These are phyloP conservation scores for Rutstroemia sydowiana DNA, from an alignment of 2,329 filamentous ascomycete species.

Conservation along the genomic window DNA sequence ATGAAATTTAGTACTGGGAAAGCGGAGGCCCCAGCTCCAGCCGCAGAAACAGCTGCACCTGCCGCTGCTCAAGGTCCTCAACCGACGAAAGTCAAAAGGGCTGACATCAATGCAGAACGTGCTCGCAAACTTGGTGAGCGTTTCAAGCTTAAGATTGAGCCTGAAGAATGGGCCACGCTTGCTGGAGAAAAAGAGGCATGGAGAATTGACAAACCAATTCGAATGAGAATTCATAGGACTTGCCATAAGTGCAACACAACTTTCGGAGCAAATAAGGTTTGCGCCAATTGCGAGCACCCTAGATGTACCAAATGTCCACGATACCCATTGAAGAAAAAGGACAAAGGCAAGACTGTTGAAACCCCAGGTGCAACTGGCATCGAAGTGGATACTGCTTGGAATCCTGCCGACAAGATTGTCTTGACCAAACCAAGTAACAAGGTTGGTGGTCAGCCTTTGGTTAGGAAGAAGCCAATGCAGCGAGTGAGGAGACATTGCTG, in stretches of 20 bases:
- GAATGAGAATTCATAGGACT: constrained; percentile 68
- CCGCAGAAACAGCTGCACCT: constrained; percentile 7
- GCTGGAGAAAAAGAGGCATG: constrained; percentile 23
- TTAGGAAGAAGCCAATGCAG: constrained; percentile 65
- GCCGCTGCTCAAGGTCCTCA: constrained; percentile 7
- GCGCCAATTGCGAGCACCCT: constrained; percentile 67
- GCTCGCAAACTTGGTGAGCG: constrained; percentile 32
- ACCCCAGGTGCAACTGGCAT: constrained; percentile 37
- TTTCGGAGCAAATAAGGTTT: constrained; percentile 68
- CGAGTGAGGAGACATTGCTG: constrained; percentile 72
- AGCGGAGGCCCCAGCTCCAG: constrained; percentile 1
- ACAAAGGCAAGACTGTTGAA: constrained; percentile 44
- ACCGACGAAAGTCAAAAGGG: constrained; percentile 20
- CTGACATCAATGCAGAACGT: constrained; percentile 27
- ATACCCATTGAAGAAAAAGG: constrained; percentile 50
- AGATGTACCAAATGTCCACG: constrained; percentile 76
- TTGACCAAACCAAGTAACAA: constrained; percentile 57
- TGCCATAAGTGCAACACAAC: constrained; percentile 75
- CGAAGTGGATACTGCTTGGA: constrained; percentile 20
- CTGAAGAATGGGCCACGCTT: constrained; percentile 23
- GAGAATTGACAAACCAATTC: constrained; percentile 67
- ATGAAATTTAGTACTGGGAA: neutral
- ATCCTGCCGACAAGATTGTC: constrained; percentile 38
- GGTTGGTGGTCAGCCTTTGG: constrained; percentile 59
- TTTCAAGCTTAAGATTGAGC: constrained; percentile 32